Evolutionary conservation across 192 early-diverging fungal species (phyloP), one percentile per base, ranked within the genome.

Genomic region (Lunasporangiospora selenospora): DNA sequence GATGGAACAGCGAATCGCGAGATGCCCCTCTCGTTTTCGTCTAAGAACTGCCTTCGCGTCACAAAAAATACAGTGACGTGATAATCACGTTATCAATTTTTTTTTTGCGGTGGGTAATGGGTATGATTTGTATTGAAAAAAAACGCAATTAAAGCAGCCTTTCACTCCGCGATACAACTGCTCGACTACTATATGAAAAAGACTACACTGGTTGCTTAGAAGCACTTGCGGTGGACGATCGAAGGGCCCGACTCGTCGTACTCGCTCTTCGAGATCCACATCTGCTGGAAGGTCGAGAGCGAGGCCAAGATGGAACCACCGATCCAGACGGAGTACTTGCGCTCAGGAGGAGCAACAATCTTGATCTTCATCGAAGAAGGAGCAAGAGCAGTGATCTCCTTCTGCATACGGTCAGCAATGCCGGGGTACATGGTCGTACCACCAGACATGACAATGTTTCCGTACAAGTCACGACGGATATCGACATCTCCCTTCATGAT

Each of bases 271-370:
- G 94, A 93, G 81, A 96, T 92, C 95, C 95, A 98, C 95, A 96
- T 93, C 80, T 95, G 90, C 81, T 97, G 95, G 95, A 98, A 98
- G 76, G 95, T 96, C 42, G 95, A 95, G 55, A 97, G 90, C 32
- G 96, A 97, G 49, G 96, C 95, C 34, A 98, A 83, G 56, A 98
- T 97, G 58, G 95, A 96, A 50, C 96, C 96, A 85, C 96, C 96
- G 75, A 98, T 96, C 95, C 96, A 98, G 83, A 93, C 97, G 58
- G 97, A 97, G 92, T 96, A 97, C 85, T 97, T 98, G 79, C 97
- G 88, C 82, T 98, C 97, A 46, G 97, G 95, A 36, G 97, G 97
- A 64, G 95, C 95, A 77, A 96, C 94, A 77, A 98, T 95, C 91
- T 96, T 92, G 88, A 97, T 90, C 88, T 93, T 95, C 94, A 93